Evolutionary conservation across 164 flowering plant genomes (phyloP).

Genomic region (Magnolia changhungtana): DNA sequence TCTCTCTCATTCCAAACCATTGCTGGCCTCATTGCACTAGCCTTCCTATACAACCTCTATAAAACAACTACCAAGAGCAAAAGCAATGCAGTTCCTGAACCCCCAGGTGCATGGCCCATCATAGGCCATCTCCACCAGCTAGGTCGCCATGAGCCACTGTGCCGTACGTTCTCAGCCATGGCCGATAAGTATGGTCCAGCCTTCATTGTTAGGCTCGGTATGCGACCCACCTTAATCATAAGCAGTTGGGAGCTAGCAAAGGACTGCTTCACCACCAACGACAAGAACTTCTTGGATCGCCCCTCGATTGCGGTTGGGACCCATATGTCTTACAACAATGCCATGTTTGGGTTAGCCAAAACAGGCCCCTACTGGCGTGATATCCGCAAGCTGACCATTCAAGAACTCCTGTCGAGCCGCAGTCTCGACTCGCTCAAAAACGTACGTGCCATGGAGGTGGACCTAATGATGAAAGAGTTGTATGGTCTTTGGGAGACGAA

Average conservation of each 20-base stretch:
- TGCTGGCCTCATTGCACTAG: neutral
- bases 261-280: slow-evolving; percentile 20
- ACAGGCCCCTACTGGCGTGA: slow-evolving; percentile 29
- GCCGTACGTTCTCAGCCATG: slow-evolving; percentile 7
- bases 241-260: slow-evolving; percentile 15
- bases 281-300: slow-evolving; percentile 1
- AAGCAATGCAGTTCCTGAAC: slow-evolving; percentile 9
- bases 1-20: neutral
- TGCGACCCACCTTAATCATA: slow-evolving; percentile 8
- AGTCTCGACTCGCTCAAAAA: slow-evolving; percentile 15
- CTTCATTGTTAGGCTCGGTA: slow-evolving; percentile 16
- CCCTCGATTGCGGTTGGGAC: neutral
- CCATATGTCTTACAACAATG: slow-evolving; percentile 17
- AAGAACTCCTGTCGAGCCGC: slow-evolving; percentile 21
- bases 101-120: slow-evolving; percentile 22
- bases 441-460: slow-evolving; percentile 12
- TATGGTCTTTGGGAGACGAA: slow-evolving; percentile 5
- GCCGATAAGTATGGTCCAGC: slow-evolving; percentile 21
- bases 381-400: slow-evolving; percentile 16
- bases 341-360: slow-evolving; percentile 6
- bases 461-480: slow-evolving; percentile 6
- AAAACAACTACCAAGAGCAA: neutral
- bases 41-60: neutral
- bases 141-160: neutral
- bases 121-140: slow-evolving; percentile 20